phyloP scores from a whole-genome alignment of 768 basidiomycete species.

The Suillus alpinus region DNA sequence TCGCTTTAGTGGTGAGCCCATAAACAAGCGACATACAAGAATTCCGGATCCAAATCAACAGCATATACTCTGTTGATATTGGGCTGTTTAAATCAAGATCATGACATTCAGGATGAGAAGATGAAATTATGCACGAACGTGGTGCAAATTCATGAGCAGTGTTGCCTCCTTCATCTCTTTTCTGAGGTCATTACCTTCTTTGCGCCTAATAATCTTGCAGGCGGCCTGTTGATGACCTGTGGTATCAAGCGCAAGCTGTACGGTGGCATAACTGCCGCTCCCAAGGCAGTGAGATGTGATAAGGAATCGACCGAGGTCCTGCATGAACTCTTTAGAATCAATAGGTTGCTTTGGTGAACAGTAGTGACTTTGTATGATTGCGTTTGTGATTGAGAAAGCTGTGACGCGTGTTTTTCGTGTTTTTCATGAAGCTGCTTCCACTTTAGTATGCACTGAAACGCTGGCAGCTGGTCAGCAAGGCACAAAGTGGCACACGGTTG shows the following conservation, averaged over 20 bases:
- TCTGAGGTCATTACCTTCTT: constrained; percentile 35
- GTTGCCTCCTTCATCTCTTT: constrained; percentile 77
- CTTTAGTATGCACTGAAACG: constrained; percentile 63
- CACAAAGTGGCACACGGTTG: neutral
- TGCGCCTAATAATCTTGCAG: constrained; percentile 77
- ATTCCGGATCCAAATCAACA: constrained; percentile 58
- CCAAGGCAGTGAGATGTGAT: constrained; percentile 82
- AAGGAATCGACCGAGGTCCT: constrained; percentile 65
- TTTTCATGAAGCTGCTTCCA: constrained; percentile 51
- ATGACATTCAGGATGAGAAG: constrained; percentile 1
- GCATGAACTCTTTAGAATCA: constrained; percentile 5
- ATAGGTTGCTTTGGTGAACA: neutral
- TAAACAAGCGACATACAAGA: constrained; percentile 42
- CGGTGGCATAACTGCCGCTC: constrained; percentile 78
- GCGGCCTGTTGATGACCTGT: constrained; percentile 69
- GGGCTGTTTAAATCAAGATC: constrained; percentile 43
- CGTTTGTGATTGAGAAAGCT: constrained; percentile 57
- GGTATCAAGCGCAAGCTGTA: constrained; percentile 73
- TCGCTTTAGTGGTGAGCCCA: neutral
- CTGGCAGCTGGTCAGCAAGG: constrained; percentile 31
- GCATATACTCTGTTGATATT: constrained; percentile 80
- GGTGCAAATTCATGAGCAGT: constrained; percentile 67
- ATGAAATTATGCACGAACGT: constrained; percentile 44
- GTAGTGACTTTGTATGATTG: constrained; percentile 50
- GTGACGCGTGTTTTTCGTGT: constrained; percentile 47